A percentile compares a stretch with the other conserved stretches of the same genome.
Conservation (phyloP, 2,329 filamentous ascomycete species). For the Cladobotryum mycophilum region DNA sequence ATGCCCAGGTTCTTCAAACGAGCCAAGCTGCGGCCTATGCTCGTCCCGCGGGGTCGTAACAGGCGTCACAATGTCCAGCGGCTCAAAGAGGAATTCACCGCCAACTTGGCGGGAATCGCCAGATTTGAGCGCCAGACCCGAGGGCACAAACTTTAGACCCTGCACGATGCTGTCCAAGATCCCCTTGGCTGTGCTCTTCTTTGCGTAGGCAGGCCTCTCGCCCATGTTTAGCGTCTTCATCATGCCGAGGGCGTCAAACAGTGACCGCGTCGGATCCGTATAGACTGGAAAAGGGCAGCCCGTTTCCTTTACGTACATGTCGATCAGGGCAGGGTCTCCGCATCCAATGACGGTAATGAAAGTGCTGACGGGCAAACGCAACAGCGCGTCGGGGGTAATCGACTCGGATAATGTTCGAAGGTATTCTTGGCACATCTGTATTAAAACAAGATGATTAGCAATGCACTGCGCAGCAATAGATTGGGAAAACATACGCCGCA, state of each 20-base stretch:
- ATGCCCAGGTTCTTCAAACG: conserved; percentile 16
- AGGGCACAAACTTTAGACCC: conserved; percentile 50
- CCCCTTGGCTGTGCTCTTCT: conserved; percentile 44
- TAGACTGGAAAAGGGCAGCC: conserved; percentile 68
- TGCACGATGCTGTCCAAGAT: conserved; percentile 51
- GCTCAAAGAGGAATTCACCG: conserved; percentile 73
- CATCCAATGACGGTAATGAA: conserved; percentile 67
- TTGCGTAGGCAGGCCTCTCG: conserved; percentile 56
- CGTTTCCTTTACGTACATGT: conserved; percentile 57
- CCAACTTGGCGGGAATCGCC: conserved; percentile 65
- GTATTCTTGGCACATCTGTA: conserved; percentile 70
- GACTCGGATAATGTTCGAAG: conserved; percentile 55
- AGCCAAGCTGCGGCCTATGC: conserved; percentile 16
- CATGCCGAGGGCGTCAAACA: conserved; percentile 67
- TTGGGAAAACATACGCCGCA: conserved; percentile 56
- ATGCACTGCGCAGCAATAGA: background rate
- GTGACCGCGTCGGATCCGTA: conserved; percentile 61
- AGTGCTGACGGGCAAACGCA: conserved; percentile 47
- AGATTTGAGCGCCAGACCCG: conserved; percentile 53
- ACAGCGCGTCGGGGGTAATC: conserved; percentile 47
- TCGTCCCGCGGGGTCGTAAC: conserved; percentile 38
- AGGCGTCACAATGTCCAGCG: conserved; percentile 37
- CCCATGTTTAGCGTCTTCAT: conserved; percentile 56
- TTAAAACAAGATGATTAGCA: conserved; percentile 11
- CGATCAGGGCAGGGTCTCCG: conserved; percentile 61